Conservation (phyloP, 768 basidiomycete genomes). For the Tricholoma bakamatsutake region DNA sequence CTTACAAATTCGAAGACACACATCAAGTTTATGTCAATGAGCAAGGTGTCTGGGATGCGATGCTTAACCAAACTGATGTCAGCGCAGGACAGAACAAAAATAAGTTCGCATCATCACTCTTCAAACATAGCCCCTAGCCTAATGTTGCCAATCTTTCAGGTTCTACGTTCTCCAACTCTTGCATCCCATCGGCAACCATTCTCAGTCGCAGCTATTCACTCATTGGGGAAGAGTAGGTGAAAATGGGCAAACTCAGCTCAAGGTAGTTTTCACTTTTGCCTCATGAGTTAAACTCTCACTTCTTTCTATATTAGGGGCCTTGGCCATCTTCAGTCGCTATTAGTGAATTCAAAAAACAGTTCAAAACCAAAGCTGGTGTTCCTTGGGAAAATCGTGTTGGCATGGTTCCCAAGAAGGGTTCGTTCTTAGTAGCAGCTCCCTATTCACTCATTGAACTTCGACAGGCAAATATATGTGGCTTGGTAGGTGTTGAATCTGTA, state of each 20-base stretch:
- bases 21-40: conserved; percentile 43
- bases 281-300: not conserved
- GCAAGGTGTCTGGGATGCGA: conserved; percentile 49
- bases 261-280: conserved; percentile 26
- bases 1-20: conserved; percentile 27
- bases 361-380: conserved; percentile 45
- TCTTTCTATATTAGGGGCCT: conserved; percentile 35
- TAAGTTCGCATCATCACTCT: conserved; percentile 30
- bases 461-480: conserved; percentile 57
- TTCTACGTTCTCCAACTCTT: conserved; percentile 57
- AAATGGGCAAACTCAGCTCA: conserved; percentile 41
- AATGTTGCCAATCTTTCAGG: conserved; percentile 20
- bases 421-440: not conserved
- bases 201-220: conserved; percentile 36
- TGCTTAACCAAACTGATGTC: conserved; percentile 57
- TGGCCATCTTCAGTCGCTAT: conserved; percentile 34
- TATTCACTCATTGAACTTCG: not conserved
- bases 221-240: conserved; percentile 64
- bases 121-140: not conserved
- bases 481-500: conserved; percentile 25
- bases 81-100: conserved; percentile 47
- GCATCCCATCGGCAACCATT: conserved; percentile 37
- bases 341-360: conserved; percentile 55
- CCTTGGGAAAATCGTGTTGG: conserved; percentile 46
- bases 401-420: conserved; percentile 48